These are phyloP conservation scores for Pholiota adiposa DNA, from an alignment of 1,284 basidiomycete genomes.

Conservation along the genomic window DNA sequence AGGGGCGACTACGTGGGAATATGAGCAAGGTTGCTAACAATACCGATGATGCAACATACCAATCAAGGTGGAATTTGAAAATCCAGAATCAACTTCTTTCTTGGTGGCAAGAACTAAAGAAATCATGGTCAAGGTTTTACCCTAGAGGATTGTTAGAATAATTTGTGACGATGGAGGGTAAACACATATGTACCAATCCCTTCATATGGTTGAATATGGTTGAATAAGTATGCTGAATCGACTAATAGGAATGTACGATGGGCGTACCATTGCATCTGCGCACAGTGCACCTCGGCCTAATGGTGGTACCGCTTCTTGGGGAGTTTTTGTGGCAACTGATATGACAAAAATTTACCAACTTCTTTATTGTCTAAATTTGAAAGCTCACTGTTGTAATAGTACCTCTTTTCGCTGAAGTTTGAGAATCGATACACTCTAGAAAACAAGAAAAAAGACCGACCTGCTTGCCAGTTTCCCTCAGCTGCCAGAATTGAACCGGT, in stretches of 20 bases:
- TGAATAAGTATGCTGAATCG: background rate
- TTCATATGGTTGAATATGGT: slow-evolving; percentile 23
- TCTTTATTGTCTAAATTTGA: slow-evolving; percentile 9
- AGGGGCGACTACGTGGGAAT: slow-evolving; percentile 70
- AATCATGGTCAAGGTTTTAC: slow-evolving; percentile 86
- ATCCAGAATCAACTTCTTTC: slow-evolving; percentile 57
- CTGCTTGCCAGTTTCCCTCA: slow-evolving; percentile 56
- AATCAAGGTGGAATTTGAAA: slow-evolving; percentile 73
- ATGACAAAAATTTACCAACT: slow-evolving; percentile 4
- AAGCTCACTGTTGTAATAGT: slow-evolving; percentile 74
- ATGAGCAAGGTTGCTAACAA: background rate
- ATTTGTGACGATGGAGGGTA: slow-evolving; percentile 10
- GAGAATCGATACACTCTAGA: no score
- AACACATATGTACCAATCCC: slow-evolving; percentile 41
- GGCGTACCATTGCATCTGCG: slow-evolving; percentile 87
- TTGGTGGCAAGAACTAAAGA: slow-evolving; percentile 79
- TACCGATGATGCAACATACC: slow-evolving; percentile 47
- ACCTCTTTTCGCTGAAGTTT: slow-evolving; percentile 42
- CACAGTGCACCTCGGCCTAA: slow-evolving; percentile 85
- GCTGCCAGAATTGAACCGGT: slow-evolving; percentile 88
- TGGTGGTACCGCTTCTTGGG: slow-evolving; percentile 63
- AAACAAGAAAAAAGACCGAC: no score
- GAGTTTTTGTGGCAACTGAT: slow-evolving; percentile 79
- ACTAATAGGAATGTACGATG: background rate
- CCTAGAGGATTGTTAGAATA: slow-evolving; percentile 45